Evolutionary conservation across 768 basidiomycete species (phyloP).

Genomic region (Lyophyllum decastes): DNA sequence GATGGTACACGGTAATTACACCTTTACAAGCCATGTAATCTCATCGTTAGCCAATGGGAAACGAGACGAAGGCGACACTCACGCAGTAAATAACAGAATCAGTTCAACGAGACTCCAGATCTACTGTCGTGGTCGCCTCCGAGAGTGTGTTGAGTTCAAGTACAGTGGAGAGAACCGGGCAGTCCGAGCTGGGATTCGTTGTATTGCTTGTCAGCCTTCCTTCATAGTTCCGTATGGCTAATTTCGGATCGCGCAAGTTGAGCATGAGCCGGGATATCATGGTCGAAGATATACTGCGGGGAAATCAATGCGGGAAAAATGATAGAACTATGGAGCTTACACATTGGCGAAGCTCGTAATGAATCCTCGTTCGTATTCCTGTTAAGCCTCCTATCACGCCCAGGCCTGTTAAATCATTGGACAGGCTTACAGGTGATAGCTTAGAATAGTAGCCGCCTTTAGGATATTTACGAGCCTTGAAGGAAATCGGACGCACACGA

Average conservation of each 20-base stretch:
- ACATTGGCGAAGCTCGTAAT: conserved; percentile 23
- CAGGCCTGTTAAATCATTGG: background rate
- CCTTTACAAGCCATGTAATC: background rate
- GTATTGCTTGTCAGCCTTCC: background rate
- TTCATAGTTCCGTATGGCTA: conserved; percentile 7
- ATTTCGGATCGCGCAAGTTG: conserved; percentile 30
- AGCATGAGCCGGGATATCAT: conserved; percentile 34
- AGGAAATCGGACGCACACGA: conserved; percentile 14
- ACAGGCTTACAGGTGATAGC: conserved; percentile 16
- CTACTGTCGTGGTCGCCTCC: background rate
- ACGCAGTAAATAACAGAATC: background rate
- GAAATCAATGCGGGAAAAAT: background rate
- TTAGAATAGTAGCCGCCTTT: background rate
- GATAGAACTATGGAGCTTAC: conserved; percentile 9
- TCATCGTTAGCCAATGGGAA: background rate
- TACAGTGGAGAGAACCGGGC: conserved; percentile 20
- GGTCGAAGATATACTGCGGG: conserved; percentile 28
- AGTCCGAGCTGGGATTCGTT: conserved; percentile 1
- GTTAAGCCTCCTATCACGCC: background rate
- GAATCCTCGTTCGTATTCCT: conserved; percentile 23
- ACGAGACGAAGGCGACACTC: background rate
- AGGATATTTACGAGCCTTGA: background rate
- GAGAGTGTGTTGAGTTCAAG: conserved; percentile 16
- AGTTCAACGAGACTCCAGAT: background rate
- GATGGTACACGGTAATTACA: background rate